Percentiles rank a stretch among this genome's conserved stretches.
phyloP scores from a whole-genome alignment of 2,329 filamentous ascomycete species.

The Colletotrichum navitas region DNA sequence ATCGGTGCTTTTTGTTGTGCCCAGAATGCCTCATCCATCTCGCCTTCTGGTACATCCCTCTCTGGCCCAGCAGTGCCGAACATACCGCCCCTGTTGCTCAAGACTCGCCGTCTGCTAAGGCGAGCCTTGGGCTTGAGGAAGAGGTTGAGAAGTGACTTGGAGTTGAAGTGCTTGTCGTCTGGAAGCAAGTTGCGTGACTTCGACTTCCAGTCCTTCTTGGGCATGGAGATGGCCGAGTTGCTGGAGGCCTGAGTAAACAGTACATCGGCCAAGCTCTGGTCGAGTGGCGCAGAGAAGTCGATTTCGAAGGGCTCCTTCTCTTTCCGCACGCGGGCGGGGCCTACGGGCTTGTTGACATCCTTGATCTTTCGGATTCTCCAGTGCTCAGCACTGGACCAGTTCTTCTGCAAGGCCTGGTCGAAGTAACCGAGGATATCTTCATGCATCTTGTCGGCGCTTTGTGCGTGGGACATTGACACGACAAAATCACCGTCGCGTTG shows the following conservation, averaged over 20 bases:
- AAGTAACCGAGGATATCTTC: slow-evolving; percentile 99
- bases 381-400: slow-evolving; percentile 98
- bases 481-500: slow-evolving; percentile 79
- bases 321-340: slow-evolving; percentile 77
- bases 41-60: slow-evolving; percentile 73
- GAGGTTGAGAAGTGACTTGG: slow-evolving; percentile 85
- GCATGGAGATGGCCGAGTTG: slow-evolving; percentile 84
- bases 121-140: slow-evolving; percentile 96
- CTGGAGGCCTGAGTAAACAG: slow-evolving; percentile 86
- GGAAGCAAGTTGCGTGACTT: slow-evolving; percentile 93
- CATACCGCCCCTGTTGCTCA: slow-evolving; percentile 57
- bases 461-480: slow-evolving; percentile 79
- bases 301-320: slow-evolving; percentile 98
- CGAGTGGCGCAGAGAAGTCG: slow-evolving; percentile 84
- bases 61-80: slow-evolving; percentile 59
- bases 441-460: slow-evolving; percentile 74
- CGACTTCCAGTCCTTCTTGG: slow-evolving; percentile 95
- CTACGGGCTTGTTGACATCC: slow-evolving; percentile 73
- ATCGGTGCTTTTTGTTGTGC: slow-evolving; percentile 75
- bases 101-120: slow-evolving; percentile 75
- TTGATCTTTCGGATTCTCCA: slow-evolving; percentile 98
- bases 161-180: slow-evolving; percentile 99
- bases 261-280: slow-evolving; percentile 76
- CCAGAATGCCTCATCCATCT: slow-evolving; percentile 98
- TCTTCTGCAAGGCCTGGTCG: slow-evolving; percentile 95